A percentile compares a stretch with the other conserved stretches of the same genome.
Evolutionary conservation across 2,329 filamentous ascomycete species (phyloP).

Genomic region (Arachnomyces sp.): DNA sequence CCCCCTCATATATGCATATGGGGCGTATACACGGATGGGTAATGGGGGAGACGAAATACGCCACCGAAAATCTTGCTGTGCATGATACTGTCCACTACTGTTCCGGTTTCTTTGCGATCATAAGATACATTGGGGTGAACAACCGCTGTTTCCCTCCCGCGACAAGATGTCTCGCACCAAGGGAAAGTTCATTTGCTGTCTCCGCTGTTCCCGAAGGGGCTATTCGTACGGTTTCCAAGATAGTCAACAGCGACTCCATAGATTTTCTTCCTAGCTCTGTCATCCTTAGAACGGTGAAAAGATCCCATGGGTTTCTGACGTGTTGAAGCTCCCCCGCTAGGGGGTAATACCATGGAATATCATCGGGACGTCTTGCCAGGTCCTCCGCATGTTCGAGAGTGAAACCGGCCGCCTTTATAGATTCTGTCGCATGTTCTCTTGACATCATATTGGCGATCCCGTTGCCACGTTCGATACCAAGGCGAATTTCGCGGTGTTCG

Average conservation of each 20-base stretch:
- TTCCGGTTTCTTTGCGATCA: slow-evolving; percentile 13
- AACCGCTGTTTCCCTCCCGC: slow-evolving; percentile 10
- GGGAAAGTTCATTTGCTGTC: slow-evolving; percentile 10
- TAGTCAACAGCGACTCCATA: slow-evolving; percentile 9
- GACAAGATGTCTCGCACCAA: slow-evolving; percentile 11
- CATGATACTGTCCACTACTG: too few relatives aligned
- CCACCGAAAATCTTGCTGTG: too few relatives aligned
- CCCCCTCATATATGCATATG: too few relatives aligned
- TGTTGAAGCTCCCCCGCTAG: slow-evolving; percentile 12
- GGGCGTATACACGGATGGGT: too few relatives aligned
- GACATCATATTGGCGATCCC: slow-evolving; percentile 20
- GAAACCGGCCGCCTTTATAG: slow-evolving; percentile 19
- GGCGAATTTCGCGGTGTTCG: slow-evolving; percentile 17
- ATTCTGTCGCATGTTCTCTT: slow-evolving; percentile 12
- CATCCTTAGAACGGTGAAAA: slow-evolving; percentile 12
- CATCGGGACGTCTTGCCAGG: slow-evolving; percentile 13
- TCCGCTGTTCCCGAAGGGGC: slow-evolving; percentile 11
- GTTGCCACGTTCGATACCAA: slow-evolving; percentile 22
- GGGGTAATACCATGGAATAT: slow-evolving; percentile 18
- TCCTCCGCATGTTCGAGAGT: slow-evolving; percentile 20
- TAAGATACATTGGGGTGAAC: slow-evolving; percentile 17
- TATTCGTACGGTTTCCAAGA: slow-evolving; percentile 12
- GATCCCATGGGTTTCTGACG: slow-evolving; percentile 11
- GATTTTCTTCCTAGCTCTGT: slow-evolving; percentile 4
- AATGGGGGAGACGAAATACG: too few relatives aligned